Evolutionary conservation across 2,329 filamentous ascomycete species (phyloP).

Genomic region (Beauveria bassiana): DNA sequence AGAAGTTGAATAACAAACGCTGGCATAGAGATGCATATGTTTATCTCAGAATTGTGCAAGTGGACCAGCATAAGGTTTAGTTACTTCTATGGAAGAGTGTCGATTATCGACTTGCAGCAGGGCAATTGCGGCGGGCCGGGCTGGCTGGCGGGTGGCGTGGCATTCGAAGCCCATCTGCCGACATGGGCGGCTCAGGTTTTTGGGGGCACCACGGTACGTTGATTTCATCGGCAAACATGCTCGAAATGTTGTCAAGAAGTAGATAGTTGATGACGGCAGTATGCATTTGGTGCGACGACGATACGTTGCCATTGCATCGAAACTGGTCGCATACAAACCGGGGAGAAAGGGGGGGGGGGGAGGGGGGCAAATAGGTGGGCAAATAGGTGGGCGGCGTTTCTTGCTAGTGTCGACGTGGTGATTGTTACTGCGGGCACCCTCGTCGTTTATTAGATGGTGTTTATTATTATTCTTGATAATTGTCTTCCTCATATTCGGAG

Average conservation of each 20-base stretch:
- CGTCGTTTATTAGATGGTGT: neutral
- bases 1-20: neutral
- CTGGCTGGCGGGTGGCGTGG: constrained; percentile 7
- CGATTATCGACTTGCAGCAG: constrained; percentile 4
- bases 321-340: neutral
- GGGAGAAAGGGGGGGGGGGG: neutral
- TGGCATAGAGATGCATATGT: neutral
- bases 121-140: neutral
- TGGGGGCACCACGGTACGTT: neutral
- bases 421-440: constrained; percentile 4
- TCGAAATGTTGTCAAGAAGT: neutral
- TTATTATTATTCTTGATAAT: neutral
- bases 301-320: constrained; percentile 10
- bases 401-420: neutral
- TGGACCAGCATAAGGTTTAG: neutral
- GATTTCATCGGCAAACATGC: no score
- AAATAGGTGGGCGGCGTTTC: neutral
- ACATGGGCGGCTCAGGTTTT: constrained; percentile 1
- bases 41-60: constrained; percentile 3
- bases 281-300: constrained; percentile 4
- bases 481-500: neutral
- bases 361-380: neutral
- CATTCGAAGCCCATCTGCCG: constrained; percentile 5
- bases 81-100: neutral
- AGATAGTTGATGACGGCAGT: neutral